These are phyloP conservation scores for Apiospora marii DNA, from an alignment of 2,329 filamentous ascomycete species.

Conservation along the genomic window DNA sequence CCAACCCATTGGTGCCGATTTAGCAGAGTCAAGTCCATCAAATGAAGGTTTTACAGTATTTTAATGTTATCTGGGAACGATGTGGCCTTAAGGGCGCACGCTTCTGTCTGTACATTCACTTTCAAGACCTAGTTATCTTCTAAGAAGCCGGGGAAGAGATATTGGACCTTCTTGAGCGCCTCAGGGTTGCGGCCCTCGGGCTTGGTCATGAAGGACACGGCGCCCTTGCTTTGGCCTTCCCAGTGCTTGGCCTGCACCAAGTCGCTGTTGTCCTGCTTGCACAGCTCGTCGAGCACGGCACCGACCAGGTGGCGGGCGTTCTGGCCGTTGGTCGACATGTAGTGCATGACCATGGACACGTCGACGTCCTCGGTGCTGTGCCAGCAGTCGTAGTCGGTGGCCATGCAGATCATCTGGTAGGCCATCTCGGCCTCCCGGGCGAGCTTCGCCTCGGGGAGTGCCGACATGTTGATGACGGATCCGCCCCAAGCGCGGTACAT, in stretches of 20 bases:
- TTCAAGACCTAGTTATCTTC: constrained; percentile 41
- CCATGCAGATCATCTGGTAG: constrained; percentile 99
- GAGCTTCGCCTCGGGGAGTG: constrained; percentile 93
- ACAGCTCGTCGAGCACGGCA: constrained; percentile 86
- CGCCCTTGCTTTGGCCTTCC: constrained; percentile 77
- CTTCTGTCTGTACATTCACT: neutral
- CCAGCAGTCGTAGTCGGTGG: constrained; percentile 99
- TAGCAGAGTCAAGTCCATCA: neutral
- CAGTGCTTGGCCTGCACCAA: constrained; percentile 83
- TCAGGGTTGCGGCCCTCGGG: constrained; percentile 75
- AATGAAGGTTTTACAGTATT: neutral
- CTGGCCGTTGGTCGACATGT: constrained; percentile 91
- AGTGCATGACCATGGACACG: constrained; percentile 95
- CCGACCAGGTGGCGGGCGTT: constrained; percentile 88
- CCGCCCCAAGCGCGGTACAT: constrained; percentile 96
- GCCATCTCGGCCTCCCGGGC: constrained; percentile 95
- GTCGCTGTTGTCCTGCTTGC: constrained; percentile 77
- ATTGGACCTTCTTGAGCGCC: constrained; percentile 81
- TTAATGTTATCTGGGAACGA: neutral
- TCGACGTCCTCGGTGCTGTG: constrained; percentile 83
- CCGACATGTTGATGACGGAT: constrained; percentile 97
- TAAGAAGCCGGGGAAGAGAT: constrained; percentile 86
- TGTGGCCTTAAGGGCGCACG: neutral
- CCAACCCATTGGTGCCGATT: neutral
- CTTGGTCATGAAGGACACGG: constrained; percentile 83